Percentiles rank a stretch among this genome's conserved stretches.
Conservation (phyloP, 768 basidiomycete genomes). For the Kwoniella botswanensis region DNA sequence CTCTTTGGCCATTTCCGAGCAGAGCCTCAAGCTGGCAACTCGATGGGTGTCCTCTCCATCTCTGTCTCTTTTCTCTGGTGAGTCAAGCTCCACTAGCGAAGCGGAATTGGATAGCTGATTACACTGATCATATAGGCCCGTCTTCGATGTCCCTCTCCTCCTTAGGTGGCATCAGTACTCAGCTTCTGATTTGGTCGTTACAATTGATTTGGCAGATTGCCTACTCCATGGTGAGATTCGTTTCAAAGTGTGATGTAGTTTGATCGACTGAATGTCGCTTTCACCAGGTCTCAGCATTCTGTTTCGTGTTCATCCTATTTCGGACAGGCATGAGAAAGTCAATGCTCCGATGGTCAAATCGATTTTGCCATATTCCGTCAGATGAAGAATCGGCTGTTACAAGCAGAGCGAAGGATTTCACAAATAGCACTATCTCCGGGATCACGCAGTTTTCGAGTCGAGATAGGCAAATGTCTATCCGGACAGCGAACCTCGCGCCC, state of each 20-base stretch:
- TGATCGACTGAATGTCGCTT: neutral
- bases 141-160: neutral
- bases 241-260: neutral
- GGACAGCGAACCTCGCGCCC: too few species aligned
- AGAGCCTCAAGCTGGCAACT: neutral
- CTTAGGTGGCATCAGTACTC: neutral
- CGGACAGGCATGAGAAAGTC: conserved; percentile 2
- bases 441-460: neutral
- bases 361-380: neutral
- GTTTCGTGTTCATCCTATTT: neutral
- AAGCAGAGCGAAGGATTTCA: neutral
- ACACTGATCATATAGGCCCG: neutral
- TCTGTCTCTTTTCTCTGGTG: conserved; percentile 15
- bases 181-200: neutral
- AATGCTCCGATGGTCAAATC: neutral
- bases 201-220: conserved; percentile 11
- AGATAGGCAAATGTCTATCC: too few species aligned
- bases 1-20: neutral
- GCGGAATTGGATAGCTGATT: neutral
- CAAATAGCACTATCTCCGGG: neutral
- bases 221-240: conserved; percentile 2
- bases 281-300: neutral
- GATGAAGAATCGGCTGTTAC: conserved; percentile 3
- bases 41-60: neutral
- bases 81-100: neutral